Evolutionary conservation across 805 yeast genomes (phyloP), one percentile per base, ranked within the genome.

Genomic region (Myxozyma udenii): DNA sequence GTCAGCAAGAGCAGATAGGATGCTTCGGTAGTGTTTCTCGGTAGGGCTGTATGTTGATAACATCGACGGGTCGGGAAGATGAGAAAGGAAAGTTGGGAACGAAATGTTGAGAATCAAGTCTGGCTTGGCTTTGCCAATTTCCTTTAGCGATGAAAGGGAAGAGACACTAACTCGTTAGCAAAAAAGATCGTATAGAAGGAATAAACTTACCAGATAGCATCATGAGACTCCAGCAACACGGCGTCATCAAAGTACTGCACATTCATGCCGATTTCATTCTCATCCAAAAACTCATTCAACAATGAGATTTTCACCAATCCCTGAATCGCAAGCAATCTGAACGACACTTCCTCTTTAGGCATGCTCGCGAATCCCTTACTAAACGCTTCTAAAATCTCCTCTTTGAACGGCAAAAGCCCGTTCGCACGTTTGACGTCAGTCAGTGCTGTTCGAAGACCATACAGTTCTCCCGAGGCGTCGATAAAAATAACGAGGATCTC

Each of bases 311-410:
- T 78, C 0, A 81, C 74, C 45, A 88, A 73, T 41, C 85, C 86
- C 48, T 79, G 79, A 25, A 85, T 71, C 1, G 93, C 78, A 37
- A 84, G 70, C 24, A 84, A 75, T 61, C 88, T 76, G 50, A 88
- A 72, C 1, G 89, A 79, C 9, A 81, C 82, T 61, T 87, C 96
- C 26, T 79, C 69, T 30, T 74, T 76, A 0, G 95, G 80, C 0
- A 86, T 76, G 0, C 84, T 76, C 64, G 84, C 78, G 44, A 90
- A 72, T 3, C 87, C 75, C 62, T 79, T 83, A n/a, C 89, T 81
- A 58, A 87, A 66, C 39, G 84, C 71, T 48, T 82, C 78, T 26
- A 89, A 68, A 14, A 90, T 71, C 36, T 81, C 81, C 61, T 89
- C 95, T 55, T 85, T 82, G 65, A 70, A 78, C 5, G 65, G 59